These are phyloP conservation scores for Dactylellina parvicollis DNA, from an alignment of 2,329 filamentous ascomycete species.

Conservation along the genomic window DNA sequence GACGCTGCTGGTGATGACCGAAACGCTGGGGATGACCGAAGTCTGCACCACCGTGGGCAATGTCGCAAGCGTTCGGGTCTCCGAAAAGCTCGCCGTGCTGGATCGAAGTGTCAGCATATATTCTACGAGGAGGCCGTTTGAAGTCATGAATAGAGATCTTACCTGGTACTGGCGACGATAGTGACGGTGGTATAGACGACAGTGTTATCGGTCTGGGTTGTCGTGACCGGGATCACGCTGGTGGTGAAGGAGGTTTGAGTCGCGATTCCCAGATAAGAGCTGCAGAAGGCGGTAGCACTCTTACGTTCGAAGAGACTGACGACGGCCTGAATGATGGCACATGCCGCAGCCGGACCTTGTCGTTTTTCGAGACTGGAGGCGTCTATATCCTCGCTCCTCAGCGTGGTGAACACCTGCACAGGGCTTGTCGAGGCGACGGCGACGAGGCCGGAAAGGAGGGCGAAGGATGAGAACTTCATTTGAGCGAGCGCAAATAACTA, in stretches of 20 bases:
- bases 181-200: conserved; percentile 15
- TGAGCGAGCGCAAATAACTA: too few species aligned
- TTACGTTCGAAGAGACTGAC: conserved; percentile 3
- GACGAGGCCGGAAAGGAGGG: neutral
- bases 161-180: conserved; percentile 8
- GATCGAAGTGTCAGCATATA: neutral
- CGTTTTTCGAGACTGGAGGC: too few species aligned
- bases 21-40: neutral
- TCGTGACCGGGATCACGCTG: neutral
- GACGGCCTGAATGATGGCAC: neutral
- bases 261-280: conserved; percentile 9
- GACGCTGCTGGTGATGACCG: neutral
- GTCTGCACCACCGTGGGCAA: conserved; percentile 1
- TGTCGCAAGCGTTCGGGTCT: conserved; percentile 3
- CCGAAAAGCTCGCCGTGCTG: neutral
- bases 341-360: neutral
- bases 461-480: neutral
- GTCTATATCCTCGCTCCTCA: too few species aligned
- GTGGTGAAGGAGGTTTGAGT: neutral
- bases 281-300: conserved; percentile 1
- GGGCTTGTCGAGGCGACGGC: neutral
- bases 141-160: neutral
- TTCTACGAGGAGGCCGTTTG: neutral
- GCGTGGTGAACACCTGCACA: neutral
- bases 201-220: conserved; percentile 3